Evolutionary conservation across 129 eudicot genomes (phyloP).

Genomic region (carrot (Daucus carota)): DH1_v3.0 NC_030385.2:8887001-8887500

Average conservation of each 20-base stretch:
- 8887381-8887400: not conserved
- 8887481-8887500: slow-evolving; percentile 69
- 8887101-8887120: not conserved
- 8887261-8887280: not conserved
- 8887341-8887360: not conserved
- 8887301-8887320: not conserved
- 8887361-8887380: not conserved
- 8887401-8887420: not conserved
- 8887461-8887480: slow-evolving; percentile 43
- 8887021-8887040: not conserved
- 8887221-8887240: slow-evolving; percentile 12
- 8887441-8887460: slow-evolving; percentile 41
- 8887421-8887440: slow-evolving; percentile 8
- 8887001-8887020: not conserved
- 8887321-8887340: not conserved
- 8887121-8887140: slow-evolving; percentile 22
- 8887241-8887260: slow-evolving; percentile 36
- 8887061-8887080: not conserved
- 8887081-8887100: not conserved
- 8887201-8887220: slow-evolving; percentile 77
- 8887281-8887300: not conserved
- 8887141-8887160: slow-evolving; percentile 38
- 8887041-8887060: not conserved
- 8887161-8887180: slow-evolving; percentile 97
- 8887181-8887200: slow-evolving; percentile 89